Evolutionary conservation across 2,329 filamentous ascomycete species (phyloP).

Genomic region (Verticillium albo-atrum): DNA sequence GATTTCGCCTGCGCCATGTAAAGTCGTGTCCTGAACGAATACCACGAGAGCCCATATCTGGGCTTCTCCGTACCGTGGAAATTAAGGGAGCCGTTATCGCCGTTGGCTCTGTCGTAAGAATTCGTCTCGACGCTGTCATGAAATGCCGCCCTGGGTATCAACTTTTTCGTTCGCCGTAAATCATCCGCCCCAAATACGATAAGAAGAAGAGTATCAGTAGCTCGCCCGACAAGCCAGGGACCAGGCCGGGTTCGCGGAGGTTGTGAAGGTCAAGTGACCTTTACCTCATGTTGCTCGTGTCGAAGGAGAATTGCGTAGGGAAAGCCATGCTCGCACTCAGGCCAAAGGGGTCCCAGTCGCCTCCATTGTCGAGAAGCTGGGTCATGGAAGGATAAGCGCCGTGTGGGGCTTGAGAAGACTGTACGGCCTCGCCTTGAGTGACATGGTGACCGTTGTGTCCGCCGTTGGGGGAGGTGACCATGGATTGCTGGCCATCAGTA

Average conservation of each 20-base stretch:
- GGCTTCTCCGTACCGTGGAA: constrained; percentile 5
- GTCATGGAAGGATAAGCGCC: constrained; percentile 59
- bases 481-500: constrained; percentile 40
- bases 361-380: constrained; percentile 62
- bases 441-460: constrained; percentile 29
- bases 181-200: constrained; percentile 1
- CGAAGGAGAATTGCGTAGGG: constrained; percentile 76
- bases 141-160: constrained; percentile 14
- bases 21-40: not conserved
- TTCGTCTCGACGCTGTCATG: constrained; percentile 12
- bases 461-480: constrained; percentile 33
- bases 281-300: constrained; percentile 51
- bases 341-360: constrained; percentile 91
- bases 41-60: constrained; percentile 6
- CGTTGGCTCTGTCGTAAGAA: constrained; percentile 2
- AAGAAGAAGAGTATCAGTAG: not conserved
- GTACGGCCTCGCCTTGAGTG: constrained; percentile 31
- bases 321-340: constrained; percentile 94
- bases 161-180: constrained; percentile 10
- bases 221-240: not conserved
- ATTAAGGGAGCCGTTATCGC: constrained; percentile 2
- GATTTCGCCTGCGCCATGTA: not conserved
- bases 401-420: constrained; percentile 26
- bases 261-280: not conserved
- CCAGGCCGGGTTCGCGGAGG: constrained; percentile 1